These are phyloP conservation scores for Ogataea haglerorum DNA, from an alignment of 805 yeast species.

Conservation along the genomic window DNA sequence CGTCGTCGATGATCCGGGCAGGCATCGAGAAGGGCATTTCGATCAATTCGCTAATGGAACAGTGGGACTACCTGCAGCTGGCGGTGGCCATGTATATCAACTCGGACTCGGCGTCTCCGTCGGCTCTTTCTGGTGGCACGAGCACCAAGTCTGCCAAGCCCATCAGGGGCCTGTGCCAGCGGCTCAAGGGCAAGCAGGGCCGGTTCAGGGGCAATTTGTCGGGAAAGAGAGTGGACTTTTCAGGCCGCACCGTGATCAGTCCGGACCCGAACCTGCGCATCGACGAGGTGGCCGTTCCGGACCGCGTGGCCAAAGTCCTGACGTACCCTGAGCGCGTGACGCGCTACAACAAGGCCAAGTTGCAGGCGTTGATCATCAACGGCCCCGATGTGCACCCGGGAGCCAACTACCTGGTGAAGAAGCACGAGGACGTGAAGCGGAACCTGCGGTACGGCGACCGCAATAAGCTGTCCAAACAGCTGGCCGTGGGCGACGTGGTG, in stretches of 20 bases:
- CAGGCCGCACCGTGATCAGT: slow-evolving; percentile 96
- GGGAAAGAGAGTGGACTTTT: slow-evolving; percentile 97
- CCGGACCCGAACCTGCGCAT: slow-evolving; percentile 95
- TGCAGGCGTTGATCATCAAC: slow-evolving; percentile 67
- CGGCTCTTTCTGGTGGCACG: slow-evolving; percentile 66
- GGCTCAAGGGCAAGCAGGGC: slow-evolving; percentile 98
- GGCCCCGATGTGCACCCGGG: slow-evolving; percentile 95
- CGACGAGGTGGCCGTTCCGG: slow-evolving; percentile 98
- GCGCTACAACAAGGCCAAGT: slow-evolving; percentile 74
- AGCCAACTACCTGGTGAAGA: slow-evolving; percentile 85
- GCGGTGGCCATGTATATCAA: slow-evolving; percentile 97
- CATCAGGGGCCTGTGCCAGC: slow-evolving; percentile 93
- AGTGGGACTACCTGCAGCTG: slow-evolving; percentile 95
- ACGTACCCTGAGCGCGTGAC: slow-evolving; percentile 96
- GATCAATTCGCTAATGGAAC: slow-evolving; percentile 92
- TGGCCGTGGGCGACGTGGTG: slow-evolving; percentile 86
- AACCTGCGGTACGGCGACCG: slow-evolving; percentile 89
- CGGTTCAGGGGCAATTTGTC: slow-evolving; percentile 97
- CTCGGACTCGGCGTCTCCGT: slow-evolving; percentile 86
- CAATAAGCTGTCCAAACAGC: slow-evolving; percentile 65
- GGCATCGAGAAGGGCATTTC: slow-evolving; percentile 95
- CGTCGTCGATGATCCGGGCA: slow-evolving; percentile 88
- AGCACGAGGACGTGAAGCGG: slow-evolving; percentile 80
- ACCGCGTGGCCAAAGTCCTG: slow-evolving; percentile 88
- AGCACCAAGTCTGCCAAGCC: slow-evolving; percentile 62